Conservation (phyloP, 805 yeast species). For the Kurtzmaniella cleridarum region DNA sequence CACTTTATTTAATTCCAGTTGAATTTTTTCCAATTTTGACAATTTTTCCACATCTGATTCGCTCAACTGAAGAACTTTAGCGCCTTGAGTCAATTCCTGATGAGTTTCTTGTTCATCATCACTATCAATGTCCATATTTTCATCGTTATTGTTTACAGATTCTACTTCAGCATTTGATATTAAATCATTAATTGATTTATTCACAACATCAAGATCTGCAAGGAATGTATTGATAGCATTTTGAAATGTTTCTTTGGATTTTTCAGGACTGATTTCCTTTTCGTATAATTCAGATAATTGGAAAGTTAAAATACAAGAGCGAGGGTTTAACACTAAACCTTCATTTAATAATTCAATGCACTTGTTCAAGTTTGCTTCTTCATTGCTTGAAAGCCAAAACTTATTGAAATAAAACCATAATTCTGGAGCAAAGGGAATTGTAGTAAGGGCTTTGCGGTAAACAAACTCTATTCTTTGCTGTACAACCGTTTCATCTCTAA, state of each 20-base stretch:
- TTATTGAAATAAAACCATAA: slow-evolving; percentile 65
- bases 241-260: slow-evolving; percentile 47
- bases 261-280: slow-evolving; percentile 43
- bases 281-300: slow-evolving; percentile 70
- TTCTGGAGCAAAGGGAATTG: slow-evolving; percentile 62
- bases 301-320: slow-evolving; percentile 60
- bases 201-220: slow-evolving; percentile 26
- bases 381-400: slow-evolving; percentile 25
- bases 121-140: slow-evolving; percentile 9
- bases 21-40: slow-evolving; percentile 14
- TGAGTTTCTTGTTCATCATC: slow-evolving; percentile 14
- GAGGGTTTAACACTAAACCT: slow-evolving; percentile 62
- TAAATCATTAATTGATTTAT: slow-evolving; percentile 17
- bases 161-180: slow-evolving; percentile 9
- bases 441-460: slow-evolving; percentile 62
- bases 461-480: slow-evolving; percentile 61
- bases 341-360: slow-evolving; percentile 45
- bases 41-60: slow-evolving; percentile 16
- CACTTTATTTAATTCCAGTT: slow-evolving; percentile 22
- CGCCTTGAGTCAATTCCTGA: slow-evolving; percentile 1
- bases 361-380: slow-evolving; percentile 35
- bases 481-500: slow-evolving; percentile 42
- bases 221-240: slow-evolving; percentile 44
- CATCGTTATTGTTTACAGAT: slow-evolving; percentile 8
- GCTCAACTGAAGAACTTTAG: not conserved